These are phyloP conservation scores for Ceratocystis colombiana DNA, from an alignment of 2,329 filamentous ascomycete species.

Conservation along the genomic window DNA sequence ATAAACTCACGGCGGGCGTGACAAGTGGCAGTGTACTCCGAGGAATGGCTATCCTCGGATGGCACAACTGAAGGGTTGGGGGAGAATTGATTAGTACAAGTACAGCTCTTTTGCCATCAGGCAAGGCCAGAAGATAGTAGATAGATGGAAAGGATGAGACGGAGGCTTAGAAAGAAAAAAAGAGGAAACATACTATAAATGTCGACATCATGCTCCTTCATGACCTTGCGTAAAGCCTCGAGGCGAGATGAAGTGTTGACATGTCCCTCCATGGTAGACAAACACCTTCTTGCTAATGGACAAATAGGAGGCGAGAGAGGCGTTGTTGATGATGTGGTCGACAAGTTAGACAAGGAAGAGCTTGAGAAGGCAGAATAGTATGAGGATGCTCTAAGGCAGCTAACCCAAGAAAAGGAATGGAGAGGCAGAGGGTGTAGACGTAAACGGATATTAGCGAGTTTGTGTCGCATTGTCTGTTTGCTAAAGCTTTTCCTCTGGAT, in stretches of 20 bases:
- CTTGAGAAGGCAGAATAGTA: constrained; percentile 1
- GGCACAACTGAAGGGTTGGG: constrained; percentile 59
- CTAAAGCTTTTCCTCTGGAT: constrained; percentile 5
- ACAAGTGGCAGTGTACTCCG: constrained; percentile 95
- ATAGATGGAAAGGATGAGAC: neutral
- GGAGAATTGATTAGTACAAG: constrained; percentile 28
- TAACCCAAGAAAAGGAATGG: neutral
- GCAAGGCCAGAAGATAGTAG: neutral
- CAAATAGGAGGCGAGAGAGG: neutral
- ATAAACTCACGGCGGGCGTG: constrained; percentile 87
- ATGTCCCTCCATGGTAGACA: constrained; percentile 33
- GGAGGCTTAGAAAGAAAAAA: constrained; percentile 28
- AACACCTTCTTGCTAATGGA: constrained; percentile 2
- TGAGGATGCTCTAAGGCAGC: neutral
- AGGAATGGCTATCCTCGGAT: constrained; percentile 94
- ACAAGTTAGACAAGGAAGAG: too few species aligned
- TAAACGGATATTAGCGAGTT: neutral
- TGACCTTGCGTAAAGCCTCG: constrained; percentile 65
- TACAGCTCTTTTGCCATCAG: neutral
- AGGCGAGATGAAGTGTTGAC: constrained; percentile 59
- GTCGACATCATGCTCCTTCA: constrained; percentile 79
- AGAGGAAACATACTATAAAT: constrained; percentile 61
- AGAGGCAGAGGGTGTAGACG: neutral
- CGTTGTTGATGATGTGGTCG: neutral
- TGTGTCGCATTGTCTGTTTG: constrained; percentile 10